phyloP scores from a whole-genome alignment of 768 basidiomycete genomes.

The Suillus weaverae region DNA sequence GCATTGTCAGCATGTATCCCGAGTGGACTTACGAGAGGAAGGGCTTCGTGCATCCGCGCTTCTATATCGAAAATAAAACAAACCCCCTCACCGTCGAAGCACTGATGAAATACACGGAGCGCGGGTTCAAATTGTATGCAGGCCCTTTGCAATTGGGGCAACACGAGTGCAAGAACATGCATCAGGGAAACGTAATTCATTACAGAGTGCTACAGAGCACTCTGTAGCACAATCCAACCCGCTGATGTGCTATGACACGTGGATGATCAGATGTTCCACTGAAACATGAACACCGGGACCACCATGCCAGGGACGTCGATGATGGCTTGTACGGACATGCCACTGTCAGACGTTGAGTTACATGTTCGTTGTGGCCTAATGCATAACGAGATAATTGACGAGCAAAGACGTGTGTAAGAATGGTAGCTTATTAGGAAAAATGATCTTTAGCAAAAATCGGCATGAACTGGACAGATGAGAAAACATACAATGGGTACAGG shows the following conservation, averaged over 20 bases:
- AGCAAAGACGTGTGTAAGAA: background rate
- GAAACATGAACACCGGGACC: background rate
- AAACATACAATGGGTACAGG: too few relatives aligned
- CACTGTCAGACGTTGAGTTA: background rate
- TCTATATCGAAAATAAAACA: too few relatives aligned
- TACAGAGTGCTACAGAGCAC: too few relatives aligned
- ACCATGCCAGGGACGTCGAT: background rate
- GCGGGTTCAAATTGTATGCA: background rate
- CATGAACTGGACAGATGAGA: too few relatives aligned
- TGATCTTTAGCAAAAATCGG: too few relatives aligned
- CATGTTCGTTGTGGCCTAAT: background rate
- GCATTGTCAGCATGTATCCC: background rate
- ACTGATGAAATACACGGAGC: background rate
- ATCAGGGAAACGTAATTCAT: too few relatives aligned
- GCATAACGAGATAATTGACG: background rate
- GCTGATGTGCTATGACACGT: too few relatives aligned
- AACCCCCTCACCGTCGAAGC: too few relatives aligned
- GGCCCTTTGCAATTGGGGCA: background rate
- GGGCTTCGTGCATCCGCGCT: too few relatives aligned
- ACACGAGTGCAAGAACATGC: background rate
- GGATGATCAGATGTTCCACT: background rate
- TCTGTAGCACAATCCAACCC: too few relatives aligned
- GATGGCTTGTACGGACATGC: background rate
- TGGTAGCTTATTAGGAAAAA: too few relatives aligned
- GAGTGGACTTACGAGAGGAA: background rate